These are phyloP conservation scores for Sugiyamaella sp. DNA, from an alignment of 1,139 yeast genomes.

Conservation along the genomic window DNA sequence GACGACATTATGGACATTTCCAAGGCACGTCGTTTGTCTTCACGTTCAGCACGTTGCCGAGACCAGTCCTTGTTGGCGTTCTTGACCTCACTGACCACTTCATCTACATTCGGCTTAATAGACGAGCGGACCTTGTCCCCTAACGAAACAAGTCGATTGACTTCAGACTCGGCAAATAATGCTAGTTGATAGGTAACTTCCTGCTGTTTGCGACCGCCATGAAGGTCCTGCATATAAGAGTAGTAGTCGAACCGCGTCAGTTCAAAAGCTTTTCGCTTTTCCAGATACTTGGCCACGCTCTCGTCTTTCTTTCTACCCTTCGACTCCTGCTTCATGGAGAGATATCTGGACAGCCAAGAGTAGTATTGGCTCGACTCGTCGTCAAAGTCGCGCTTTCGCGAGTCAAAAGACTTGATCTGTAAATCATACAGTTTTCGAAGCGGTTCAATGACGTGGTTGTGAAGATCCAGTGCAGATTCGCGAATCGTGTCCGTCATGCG, in stretches of 20 bases:
- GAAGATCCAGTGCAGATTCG: slow-evolving; percentile 35
- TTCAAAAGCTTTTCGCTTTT: slow-evolving; percentile 65
- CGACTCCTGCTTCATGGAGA: slow-evolving; percentile 61
- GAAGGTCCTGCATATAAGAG: slow-evolving; percentile 60
- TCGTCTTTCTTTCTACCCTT: slow-evolving; percentile 44
- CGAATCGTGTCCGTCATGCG: slow-evolving; percentile 30
- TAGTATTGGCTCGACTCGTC: slow-evolving; percentile 74
- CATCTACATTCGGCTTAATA: slow-evolving; percentile 41
- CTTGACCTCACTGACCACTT: slow-evolving; percentile 40
- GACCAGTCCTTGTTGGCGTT: slow-evolving; percentile 46
- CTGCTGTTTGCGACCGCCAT: slow-evolving; percentile 53
- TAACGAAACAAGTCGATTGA: slow-evolving; percentile 34
- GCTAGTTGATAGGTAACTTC: slow-evolving; percentile 46
- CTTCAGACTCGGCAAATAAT: slow-evolving; percentile 43
- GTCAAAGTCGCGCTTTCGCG: slow-evolving; percentile 61
- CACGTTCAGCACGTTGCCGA: slow-evolving; percentile 46
- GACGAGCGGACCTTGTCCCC: slow-evolving; percentile 33
- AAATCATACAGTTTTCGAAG: slow-evolving; percentile 46
- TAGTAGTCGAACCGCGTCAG: slow-evolving; percentile 72
- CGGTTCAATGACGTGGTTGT: slow-evolving; percentile 46
- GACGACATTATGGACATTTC: slow-evolving; percentile 36
- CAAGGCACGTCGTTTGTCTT: slow-evolving; percentile 44
- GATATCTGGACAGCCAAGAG: slow-evolving; percentile 69
- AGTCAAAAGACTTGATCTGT: slow-evolving; percentile 47
- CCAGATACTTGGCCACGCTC: slow-evolving; percentile 63